These are phyloP conservation scores for Scutellaria galericulata DNA, from an alignment of 257 asterid species.

Conservation along the genomic window DNA sequence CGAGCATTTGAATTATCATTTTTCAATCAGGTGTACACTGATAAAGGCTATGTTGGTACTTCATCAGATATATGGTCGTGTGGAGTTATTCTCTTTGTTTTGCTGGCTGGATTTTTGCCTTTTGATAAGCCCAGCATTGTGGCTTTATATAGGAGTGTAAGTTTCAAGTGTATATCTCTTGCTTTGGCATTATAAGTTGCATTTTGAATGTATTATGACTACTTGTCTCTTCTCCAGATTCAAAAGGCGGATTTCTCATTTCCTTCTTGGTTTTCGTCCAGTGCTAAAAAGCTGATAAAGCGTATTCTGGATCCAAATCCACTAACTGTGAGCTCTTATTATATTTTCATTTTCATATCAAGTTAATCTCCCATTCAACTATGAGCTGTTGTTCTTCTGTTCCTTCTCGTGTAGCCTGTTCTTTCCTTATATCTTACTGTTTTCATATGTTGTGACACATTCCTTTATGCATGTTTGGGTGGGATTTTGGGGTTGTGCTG, in stretches of 20 bases:
- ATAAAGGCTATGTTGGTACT: slow-evolving; percentile 82
- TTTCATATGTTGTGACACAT: background rate
- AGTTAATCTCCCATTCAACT: background rate
- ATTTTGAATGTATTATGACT: slow-evolving; percentile 24
- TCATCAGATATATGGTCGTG: slow-evolving; percentile 87
- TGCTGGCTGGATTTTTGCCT: slow-evolving; percentile 82
- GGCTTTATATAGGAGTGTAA: slow-evolving; percentile 64
- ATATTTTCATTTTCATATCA: background rate
- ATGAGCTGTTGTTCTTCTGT: background rate
- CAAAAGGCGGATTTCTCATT: slow-evolving; percentile 60
- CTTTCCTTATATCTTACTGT: background rate
- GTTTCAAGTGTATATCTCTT: slow-evolving; percentile 30
- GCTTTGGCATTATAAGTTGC: slow-evolving; percentile 23
- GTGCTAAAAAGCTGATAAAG: slow-evolving; percentile 62
- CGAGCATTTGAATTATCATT: slow-evolving; percentile 34
- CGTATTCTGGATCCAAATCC: slow-evolving; percentile 81
- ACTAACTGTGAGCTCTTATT: slow-evolving; percentile 55
- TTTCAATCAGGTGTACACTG: slow-evolving; percentile 59
- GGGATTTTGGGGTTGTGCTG: background rate
- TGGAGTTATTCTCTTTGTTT: slow-evolving; percentile 85
- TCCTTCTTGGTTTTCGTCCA: slow-evolving; percentile 78
- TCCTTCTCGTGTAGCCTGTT: background rate
- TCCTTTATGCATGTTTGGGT: background rate
- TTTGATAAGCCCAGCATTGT: slow-evolving; percentile 70
- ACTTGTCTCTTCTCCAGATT: slow-evolving; percentile 50